Conservation (phyloP, 2,329 filamentous ascomycete genomes). For the Pyrenophora seminiperda region DNA sequence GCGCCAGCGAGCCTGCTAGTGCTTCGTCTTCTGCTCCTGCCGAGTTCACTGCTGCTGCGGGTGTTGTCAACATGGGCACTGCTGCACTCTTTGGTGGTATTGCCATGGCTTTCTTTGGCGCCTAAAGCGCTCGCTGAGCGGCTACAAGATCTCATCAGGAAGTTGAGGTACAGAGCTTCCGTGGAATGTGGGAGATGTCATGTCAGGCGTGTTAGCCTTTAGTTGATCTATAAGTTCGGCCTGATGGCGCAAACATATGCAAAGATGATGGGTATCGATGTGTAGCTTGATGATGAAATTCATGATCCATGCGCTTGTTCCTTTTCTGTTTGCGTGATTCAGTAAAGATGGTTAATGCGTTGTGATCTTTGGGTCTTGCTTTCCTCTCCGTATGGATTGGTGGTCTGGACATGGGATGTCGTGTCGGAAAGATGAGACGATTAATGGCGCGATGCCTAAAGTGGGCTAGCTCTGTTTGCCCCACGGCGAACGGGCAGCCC, state of each 20-base stretch:
- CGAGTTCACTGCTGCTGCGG: constrained; percentile 9
- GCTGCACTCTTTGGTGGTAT: constrained; percentile 4
- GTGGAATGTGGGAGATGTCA: background rate
- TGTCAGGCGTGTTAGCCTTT: background rate
- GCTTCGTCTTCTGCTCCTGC: constrained; percentile 5
- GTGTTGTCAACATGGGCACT: constrained; percentile 5
- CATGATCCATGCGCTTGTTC: constrained; percentile 4
- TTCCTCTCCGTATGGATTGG: background rate
- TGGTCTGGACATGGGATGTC: background rate
- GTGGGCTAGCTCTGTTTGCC: constrained; percentile 6
- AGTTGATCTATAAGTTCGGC: background rate
- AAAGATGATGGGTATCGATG: background rate
- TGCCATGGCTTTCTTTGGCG: constrained; percentile 8
- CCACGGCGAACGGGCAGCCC: constrained; percentile 23
- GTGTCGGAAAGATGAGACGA: background rate
- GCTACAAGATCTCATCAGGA: too few species aligned
- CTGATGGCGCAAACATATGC: background rate
- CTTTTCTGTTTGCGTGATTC: background rate
- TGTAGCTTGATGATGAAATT: background rate
- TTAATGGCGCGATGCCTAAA: constrained; percentile 3
- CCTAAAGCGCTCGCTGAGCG: background rate
- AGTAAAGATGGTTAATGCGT: too few species aligned
- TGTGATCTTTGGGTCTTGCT: background rate
- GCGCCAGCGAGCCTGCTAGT: constrained; percentile 3
- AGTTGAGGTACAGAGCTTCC: background rate